Evolutionary conservation across 345 rosid species (phyloP).

Genomic region (Gynandropsis gynandra): DNA sequence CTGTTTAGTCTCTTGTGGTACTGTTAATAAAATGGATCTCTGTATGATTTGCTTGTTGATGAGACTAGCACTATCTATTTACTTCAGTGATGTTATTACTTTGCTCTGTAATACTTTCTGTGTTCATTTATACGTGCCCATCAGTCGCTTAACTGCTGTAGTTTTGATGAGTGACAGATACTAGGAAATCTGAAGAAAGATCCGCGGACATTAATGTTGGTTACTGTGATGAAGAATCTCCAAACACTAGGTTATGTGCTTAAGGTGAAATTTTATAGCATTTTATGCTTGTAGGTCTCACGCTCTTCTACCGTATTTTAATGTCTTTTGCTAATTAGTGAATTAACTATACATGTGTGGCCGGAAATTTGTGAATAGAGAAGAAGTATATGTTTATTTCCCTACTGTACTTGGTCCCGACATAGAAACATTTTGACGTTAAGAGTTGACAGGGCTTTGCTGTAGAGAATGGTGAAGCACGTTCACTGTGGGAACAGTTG

Average conservation of each 20-base stretch:
- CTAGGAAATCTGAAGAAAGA: conserved; percentile 68
- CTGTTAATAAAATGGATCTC: too few relatives aligned
- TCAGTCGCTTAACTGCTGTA: conserved; percentile 10
- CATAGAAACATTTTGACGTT: conserved; percentile 33
- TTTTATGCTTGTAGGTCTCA: conserved; percentile 15
- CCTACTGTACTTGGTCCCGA: not conserved
- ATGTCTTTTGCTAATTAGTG: conserved; percentile 5
- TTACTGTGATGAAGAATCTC: conserved; percentile 71
- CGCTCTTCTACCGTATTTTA: conserved; percentile 11
- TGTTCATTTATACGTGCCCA: not conserved
- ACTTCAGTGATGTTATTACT: not conserved
- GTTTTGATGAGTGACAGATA: conserved; percentile 46
- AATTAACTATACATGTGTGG: conserved; percentile 5
- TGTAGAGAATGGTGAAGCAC: conserved; percentile 47
- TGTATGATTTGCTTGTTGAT: too few relatives aligned
- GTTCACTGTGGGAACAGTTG: conserved; percentile 58
- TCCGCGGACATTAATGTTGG: conserved; percentile 62
- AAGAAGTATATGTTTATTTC: conserved; percentile 6
- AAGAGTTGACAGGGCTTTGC: conserved; percentile 59
- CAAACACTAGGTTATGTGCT: conserved; percentile 71
- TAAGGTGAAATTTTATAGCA: conserved; percentile 43
- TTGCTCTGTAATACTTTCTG: conserved; percentile 7
- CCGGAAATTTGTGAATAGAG: conserved; percentile 12
- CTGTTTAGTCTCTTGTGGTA: too few relatives aligned
- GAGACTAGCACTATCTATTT: too few relatives aligned